These are phyloP conservation scores for Xerophyta viscosa DNA, from an alignment of 106 monocot species.

Conservation along the genomic window DNA sequence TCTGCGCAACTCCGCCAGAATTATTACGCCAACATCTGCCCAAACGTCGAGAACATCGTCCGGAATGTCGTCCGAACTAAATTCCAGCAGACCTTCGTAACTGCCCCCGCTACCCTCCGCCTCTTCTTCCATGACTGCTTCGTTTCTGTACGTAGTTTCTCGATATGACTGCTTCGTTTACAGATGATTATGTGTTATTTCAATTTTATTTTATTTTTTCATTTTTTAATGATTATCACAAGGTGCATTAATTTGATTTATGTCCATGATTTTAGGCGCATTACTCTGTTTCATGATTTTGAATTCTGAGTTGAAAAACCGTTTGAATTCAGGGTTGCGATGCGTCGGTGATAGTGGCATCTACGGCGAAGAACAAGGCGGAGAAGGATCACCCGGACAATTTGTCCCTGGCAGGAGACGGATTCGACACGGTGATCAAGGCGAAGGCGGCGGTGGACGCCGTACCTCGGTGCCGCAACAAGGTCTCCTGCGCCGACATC, in stretches of 20 bases:
- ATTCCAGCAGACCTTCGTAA: constrained; percentile 28
- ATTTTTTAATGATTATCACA: too few species aligned
- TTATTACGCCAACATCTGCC: constrained; percentile 47
- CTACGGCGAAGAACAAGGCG: constrained; percentile 51
- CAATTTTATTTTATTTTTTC: too few species aligned
- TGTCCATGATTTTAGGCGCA: too few species aligned
- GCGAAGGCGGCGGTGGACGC: constrained; percentile 91
- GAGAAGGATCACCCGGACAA: constrained; percentile 85
- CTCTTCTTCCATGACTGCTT: constrained; percentile 68
- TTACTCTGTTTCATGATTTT: too few species aligned
- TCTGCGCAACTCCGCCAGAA: constrained; percentile 28
- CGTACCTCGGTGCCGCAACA: constrained; percentile 55
- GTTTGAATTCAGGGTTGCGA: constrained; percentile 99
- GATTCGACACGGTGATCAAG: constrained; percentile 82
- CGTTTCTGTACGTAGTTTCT: constrained; percentile 10
- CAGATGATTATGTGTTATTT: too few species aligned
- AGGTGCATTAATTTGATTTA: too few species aligned
- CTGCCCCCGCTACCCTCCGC: constrained; percentile 46
- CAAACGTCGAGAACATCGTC: constrained; percentile 48
- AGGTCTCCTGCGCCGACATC: constrained; percentile 95
- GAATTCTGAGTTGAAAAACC: too few species aligned
- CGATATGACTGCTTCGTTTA: too few species aligned
- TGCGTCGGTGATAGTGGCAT: constrained; percentile 68
- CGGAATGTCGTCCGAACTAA: constrained; percentile 18
- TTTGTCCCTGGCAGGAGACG: constrained; percentile 82